A percentile compares a stretch with the other conserved stretches of the same genome.
These are phyloP conservation scores for Strigomonas galati DNA, from an alignment of 208 protist species.

Conservation along the genomic window DNA sequence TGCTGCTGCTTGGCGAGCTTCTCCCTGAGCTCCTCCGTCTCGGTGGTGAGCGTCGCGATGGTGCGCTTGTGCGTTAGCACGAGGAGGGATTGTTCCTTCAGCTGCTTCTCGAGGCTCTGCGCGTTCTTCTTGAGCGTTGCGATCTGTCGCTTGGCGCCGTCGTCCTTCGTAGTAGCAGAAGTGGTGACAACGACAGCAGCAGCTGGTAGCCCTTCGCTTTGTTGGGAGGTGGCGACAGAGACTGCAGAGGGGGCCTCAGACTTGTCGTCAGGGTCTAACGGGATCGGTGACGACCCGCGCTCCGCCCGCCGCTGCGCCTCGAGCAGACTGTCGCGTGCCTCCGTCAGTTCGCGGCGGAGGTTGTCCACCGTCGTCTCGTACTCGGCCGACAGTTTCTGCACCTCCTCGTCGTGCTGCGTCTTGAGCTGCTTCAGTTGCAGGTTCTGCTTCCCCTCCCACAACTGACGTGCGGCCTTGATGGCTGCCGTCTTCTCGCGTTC, in stretches of 20 bases:
- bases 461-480: neutral
- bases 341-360: conserved; percentile 7
- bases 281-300: neutral
- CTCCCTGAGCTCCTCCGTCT: conserved; percentile 15
- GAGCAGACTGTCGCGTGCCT: neutral
- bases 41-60: conserved; percentile 4
- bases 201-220: neutral
- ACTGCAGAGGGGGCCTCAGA: neutral
- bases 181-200: neutral
- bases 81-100: conserved; percentile 11
- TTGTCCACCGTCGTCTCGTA: neutral
- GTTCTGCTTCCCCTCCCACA: neutral
- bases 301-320: neutral
- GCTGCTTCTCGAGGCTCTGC: conserved; percentile 20
- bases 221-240: neutral
- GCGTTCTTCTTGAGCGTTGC: conserved; percentile 18
- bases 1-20: neutral
- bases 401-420: neutral
- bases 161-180: conserved; percentile 8
- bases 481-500: neutral
- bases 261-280: neutral
- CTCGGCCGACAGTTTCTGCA: neutral
- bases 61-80: conserved; percentile 4
- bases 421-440: neutral
- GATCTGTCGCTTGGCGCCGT: conserved; percentile 18